Base-by-base conservation (phyloP, 2,329 filamentous ascomycete species). In the Diaporthe helianthi region DNA sequence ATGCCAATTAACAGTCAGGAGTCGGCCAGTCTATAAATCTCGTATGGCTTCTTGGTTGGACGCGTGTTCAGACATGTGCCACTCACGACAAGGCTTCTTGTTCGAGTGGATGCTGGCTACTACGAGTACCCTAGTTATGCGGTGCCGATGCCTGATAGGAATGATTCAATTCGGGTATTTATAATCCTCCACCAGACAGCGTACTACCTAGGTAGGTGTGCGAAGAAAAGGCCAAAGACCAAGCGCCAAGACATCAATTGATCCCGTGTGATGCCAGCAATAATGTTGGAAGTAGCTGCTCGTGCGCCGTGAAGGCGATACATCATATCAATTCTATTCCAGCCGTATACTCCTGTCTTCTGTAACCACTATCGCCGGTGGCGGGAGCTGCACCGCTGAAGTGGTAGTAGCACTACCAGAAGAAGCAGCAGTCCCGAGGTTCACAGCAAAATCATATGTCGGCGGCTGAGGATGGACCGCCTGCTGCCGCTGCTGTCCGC, bases 401-500 rank as follows among this genome's bases (percentile, higher is more conserved):
- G 33, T 9, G 10, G 49, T 4, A 31, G 26, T 12, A 38, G 36
- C 5, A 15, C n/a, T n/a, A n/a, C n/a, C n/a, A n/a, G 36, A 13
- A 4, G 36, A 3, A 4, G 12, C 12, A 13, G 36, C 12, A 52
- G 26, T 5, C 36, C 29, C 44, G 19, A 61, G 41, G 1, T 47
- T 17, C 29, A 63, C 44, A 24, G 41, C 41, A 47, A 49, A 63
- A 24, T 65, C 67, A n/a, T 69, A 69, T 12, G 60, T 41, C 38
- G 67, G 67, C 17, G 60, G 60, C 24, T 47, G 41, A 24, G 51
- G 41, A 7, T 55, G 41, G 17, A 13, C 51, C 24, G 2, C 19
- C 26, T 47, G n/a, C 4, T 17, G 36, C 36, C 17, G 36, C 36
- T 41, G 44, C 44, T 22, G n/a, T 46, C 17, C 17, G 17, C 17